Evolutionary conservation across 2,329 filamentous ascomycete genomes (phyloP).

Genomic region (Xylariaceae sp.): DNA sequence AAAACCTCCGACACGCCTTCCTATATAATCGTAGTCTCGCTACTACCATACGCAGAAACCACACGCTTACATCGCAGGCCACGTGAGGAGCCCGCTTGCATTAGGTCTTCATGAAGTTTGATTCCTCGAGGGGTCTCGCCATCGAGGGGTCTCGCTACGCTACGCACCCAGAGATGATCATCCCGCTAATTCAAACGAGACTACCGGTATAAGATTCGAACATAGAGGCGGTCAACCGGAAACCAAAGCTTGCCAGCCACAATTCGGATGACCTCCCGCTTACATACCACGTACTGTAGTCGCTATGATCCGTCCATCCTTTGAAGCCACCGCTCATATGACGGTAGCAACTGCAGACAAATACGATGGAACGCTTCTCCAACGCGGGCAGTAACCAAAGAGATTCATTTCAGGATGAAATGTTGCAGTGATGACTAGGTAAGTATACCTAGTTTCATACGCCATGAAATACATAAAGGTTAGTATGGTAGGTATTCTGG

Average conservation of each 20-base stretch:
- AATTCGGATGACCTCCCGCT: not conserved
- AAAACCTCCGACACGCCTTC: not conserved
- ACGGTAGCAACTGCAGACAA: not conserved
- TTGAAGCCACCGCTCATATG: not conserved
- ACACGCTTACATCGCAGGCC: conserved; percentile 3
- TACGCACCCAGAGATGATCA: too few relatives aligned
- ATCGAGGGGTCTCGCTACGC: not conserved
- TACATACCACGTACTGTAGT: too few relatives aligned
- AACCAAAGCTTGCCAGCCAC: not conserved
- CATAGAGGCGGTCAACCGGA: too few relatives aligned
- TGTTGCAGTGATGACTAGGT: conserved; percentile 6
- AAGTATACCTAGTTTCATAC: not conserved
- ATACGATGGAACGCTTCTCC: not conserved
- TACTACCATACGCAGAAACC: not conserved
- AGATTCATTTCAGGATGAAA: conserved; percentile 3
- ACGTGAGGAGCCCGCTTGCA: conserved; percentile 7
- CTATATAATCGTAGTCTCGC: not conserved
- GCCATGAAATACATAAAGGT: not conserved
- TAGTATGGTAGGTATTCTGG: not conserved
- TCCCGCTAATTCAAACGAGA: too few relatives aligned
- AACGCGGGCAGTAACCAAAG: conserved; percentile 1
- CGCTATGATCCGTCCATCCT: too few relatives aligned
- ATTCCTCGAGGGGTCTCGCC: not conserved
- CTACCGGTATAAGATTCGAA: too few relatives aligned
- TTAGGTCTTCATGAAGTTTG: too few relatives aligned